These are phyloP conservation scores for Magnaporthales sp. DNA, from an alignment of 2,329 filamentous ascomycete genomes.

Conservation along the genomic window DNA sequence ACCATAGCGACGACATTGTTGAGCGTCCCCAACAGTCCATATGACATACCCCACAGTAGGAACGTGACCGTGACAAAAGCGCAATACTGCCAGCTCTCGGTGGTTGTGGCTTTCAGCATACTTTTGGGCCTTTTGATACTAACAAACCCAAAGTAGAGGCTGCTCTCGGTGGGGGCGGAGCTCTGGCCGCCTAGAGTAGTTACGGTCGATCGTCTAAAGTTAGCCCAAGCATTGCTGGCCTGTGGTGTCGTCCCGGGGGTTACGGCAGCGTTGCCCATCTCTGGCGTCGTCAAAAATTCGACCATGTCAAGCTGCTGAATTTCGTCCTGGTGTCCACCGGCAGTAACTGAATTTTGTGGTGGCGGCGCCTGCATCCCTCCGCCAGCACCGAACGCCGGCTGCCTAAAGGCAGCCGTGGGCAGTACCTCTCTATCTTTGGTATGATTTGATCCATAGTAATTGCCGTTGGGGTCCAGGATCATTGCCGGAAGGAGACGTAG, in stretches of 20 bases:
- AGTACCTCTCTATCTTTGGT: constrained; percentile 16
- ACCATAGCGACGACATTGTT: constrained; percentile 62
- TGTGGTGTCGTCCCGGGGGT: neutral
- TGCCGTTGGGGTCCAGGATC: constrained; percentile 42
- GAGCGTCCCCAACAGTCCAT: constrained; percentile 75
- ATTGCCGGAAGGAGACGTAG: constrained; percentile 52
- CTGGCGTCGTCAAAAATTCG: constrained; percentile 40
- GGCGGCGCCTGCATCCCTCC: constrained; percentile 4
- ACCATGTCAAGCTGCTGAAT: neutral
- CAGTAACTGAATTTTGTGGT: neutral
- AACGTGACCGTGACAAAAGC: constrained; percentile 72
- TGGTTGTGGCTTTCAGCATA: constrained; percentile 54
- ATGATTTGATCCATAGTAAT: constrained; percentile 19
- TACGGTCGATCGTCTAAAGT: neutral
- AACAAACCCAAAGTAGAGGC: constrained; percentile 68
- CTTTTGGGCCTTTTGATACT: constrained; percentile 62
- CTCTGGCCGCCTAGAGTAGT: constrained; percentile 1
- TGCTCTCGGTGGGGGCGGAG: constrained; percentile 28
- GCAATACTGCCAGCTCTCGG: constrained; percentile 64
- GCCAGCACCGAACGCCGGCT: neutral
- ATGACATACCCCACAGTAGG: constrained; percentile 79
- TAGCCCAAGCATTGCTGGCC: constrained; percentile 6
- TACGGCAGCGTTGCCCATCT: constrained; percentile 8
- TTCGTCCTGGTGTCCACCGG: neutral
- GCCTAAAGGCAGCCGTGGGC: constrained; percentile 4